Percentiles rank a stretch among this genome's conserved stretches.
Evolutionary conservation across 169 alveolate species (phyloP).

Genomic region (Eimeria acervulina): DNA sequence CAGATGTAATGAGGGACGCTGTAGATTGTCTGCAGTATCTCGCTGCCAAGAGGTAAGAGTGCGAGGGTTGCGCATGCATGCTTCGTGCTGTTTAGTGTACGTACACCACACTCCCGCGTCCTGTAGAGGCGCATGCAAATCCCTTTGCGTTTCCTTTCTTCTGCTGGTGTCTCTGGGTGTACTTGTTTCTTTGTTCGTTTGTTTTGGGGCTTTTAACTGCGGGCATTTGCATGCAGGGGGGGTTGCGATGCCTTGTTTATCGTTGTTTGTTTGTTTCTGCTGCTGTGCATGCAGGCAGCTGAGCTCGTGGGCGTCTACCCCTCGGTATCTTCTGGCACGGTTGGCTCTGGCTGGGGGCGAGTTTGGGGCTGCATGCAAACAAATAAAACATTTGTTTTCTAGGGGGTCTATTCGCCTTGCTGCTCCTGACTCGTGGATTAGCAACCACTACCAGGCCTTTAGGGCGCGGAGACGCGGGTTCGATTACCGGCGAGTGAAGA

Average conservation of each 20-base stretch:
- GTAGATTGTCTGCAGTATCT: slow-evolving; percentile 75
- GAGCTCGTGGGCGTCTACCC: slow-evolving; percentile 76
- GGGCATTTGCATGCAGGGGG: too few relatives aligned
- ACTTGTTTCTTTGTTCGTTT: too few relatives aligned
- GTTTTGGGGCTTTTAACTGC: too few relatives aligned
- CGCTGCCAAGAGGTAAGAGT: slow-evolving; percentile 48
- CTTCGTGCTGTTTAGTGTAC: not conserved
- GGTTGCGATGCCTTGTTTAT: too few relatives aligned
- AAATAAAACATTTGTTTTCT: slow-evolving; percentile 61
- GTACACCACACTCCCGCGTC: not conserved
- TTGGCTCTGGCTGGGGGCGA: slow-evolving; percentile 61
- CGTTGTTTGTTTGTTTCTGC: not conserved
- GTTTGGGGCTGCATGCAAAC: slow-evolving; percentile 70
- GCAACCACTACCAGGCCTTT: slow-evolving; percentile 77
- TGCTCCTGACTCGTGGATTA: slow-evolving; percentile 81
- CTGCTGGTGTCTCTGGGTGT: too few relatives aligned
- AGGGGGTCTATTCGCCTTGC: slow-evolving; percentile 68
- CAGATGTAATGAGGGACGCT: slow-evolving; percentile 75
- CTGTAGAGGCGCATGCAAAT: too few relatives aligned
- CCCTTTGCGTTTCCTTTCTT: too few relatives aligned
- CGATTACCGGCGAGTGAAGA: slow-evolving; percentile 48
- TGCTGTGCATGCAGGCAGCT: slow-evolving; percentile 54
- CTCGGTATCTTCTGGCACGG: slow-evolving; percentile 61
- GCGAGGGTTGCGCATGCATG: not conserved
- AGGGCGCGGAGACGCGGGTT: slow-evolving; percentile 65